Evolutionary conservation across 371 early-diverging fungal species (phyloP), one percentile per base, ranked within the genome.

Genomic region (Funneliformis caledonium): DNA sequence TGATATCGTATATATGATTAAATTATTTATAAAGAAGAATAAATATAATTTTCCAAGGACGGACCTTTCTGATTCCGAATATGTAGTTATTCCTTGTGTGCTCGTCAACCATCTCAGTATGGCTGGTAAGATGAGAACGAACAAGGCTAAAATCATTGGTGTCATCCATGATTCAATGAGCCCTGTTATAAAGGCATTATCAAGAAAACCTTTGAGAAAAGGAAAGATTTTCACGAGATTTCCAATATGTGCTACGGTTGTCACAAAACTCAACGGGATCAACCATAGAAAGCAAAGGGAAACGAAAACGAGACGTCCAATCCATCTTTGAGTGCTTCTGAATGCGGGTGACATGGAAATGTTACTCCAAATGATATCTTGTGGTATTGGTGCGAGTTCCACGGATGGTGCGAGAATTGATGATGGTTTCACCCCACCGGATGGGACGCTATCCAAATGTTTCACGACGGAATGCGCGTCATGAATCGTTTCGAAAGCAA

Each of bases 401-500:
- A 76, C 14, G 9, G 22, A 9, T 16, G 65, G 65, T 4, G 64
- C 16, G 14, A 48, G 16, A 16, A 67, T 10, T 52, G 76, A 50
- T 9, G 45, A 59, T 4, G 64, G 48, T n/a, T 26, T 31, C 3
- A 56, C 19, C 16, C 56, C 7, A n/a, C 16, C 56, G 7, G 56
- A 56, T 16, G 56, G 56, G 19, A n/a, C 19, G 7, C 19, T 56
- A 33, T 69, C 59, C 11, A 81, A 56, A 14, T 76, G 56, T 47
- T 52, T 61, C 4, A 59, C 48, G 12, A 11, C 91, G 11, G 83
- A 82, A 78, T 94, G 95, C 4, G 95, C 93, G 70, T 86, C 88
- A 2, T 84, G 81, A 74, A 92, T 90, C 37, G 85, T 87, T 48
- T 87, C 84, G 76, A 92, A 96, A 0, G 91, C 90, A 31, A 95